Conservation (phyloP, 208 protist species). For the Trypanosoma theileri region DNA sequence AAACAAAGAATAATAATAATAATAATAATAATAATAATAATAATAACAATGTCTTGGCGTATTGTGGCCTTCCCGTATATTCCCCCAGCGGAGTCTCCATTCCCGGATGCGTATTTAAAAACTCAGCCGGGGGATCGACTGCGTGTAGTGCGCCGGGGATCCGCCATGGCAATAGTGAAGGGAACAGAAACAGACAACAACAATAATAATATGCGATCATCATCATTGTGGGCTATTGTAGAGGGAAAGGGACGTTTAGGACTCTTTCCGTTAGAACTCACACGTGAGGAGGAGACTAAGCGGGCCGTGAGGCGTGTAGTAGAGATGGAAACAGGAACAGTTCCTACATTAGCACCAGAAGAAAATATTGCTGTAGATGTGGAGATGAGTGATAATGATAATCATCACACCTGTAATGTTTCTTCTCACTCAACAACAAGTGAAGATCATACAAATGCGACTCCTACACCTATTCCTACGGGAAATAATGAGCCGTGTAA, state of each 20-base stretch:
- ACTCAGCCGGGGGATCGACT: slow-evolving; percentile 2
- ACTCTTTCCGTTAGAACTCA: slow-evolving; percentile 20
- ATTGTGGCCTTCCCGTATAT: slow-evolving; percentile 29
- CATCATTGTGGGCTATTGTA: slow-evolving; percentile 12
- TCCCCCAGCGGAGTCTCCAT: slow-evolving; percentile 17
- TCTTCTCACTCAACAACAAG: too few species aligned
- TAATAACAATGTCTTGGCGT: slow-evolving; percentile 6
- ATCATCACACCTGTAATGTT: neutral
- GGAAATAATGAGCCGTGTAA: too few species aligned
- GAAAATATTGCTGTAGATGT: slow-evolving; percentile 4
- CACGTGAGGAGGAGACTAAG: neutral
- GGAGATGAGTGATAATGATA: neutral
- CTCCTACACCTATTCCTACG: too few species aligned
- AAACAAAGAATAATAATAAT: neutral
- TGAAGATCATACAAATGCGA: too few species aligned
- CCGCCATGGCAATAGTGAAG: too few species aligned
- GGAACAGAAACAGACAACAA: too few species aligned
- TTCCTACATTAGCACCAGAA: neutral
- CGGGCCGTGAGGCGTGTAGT: neutral
- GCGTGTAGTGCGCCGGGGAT: slow-evolving; percentile 11
- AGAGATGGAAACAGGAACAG: neutral
- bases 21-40: neutral
- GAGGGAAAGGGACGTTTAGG: slow-evolving; percentile 10
- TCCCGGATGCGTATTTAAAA: slow-evolving; percentile 7
- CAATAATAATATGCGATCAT: too few species aligned